Conservation (phyloP, 2,329 filamentous ascomycete species). For the Colletotrichum paranaense region DNA sequence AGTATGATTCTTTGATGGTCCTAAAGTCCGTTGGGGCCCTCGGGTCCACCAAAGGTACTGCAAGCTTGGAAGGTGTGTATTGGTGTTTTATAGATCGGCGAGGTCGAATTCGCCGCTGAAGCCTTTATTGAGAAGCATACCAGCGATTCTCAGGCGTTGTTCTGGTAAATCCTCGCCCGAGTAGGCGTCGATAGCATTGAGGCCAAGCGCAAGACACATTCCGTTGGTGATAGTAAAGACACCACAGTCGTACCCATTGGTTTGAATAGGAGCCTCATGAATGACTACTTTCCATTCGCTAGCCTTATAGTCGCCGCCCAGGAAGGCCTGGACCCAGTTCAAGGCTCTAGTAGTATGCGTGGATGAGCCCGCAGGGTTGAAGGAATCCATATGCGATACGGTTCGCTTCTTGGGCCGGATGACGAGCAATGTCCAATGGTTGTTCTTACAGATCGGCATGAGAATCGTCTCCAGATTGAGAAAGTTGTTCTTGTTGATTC, state of each 20-base stretch:
- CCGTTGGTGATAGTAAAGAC: constrained; percentile 81
- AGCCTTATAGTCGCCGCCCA: constrained; percentile 63
- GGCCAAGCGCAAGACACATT: constrained; percentile 67
- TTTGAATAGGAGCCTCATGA: constrained; percentile 66
- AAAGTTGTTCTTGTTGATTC: constrained; percentile 70
- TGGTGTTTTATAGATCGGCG: constrained; percentile 44
- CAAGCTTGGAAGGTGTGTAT: neutral
- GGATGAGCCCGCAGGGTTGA: constrained; percentile 56
- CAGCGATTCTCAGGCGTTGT: constrained; percentile 72
- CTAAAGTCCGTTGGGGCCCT: no score
- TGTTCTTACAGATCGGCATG: constrained; percentile 72
- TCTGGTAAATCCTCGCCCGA: constrained; percentile 64
- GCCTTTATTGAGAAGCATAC: constrained; percentile 74
- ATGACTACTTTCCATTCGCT: constrained; percentile 69
- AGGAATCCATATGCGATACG: constrained; percentile 77
- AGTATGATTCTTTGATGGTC: neutral
- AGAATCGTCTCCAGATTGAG: constrained; percentile 75
- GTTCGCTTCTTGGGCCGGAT: constrained; percentile 70
- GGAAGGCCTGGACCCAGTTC: constrained; percentile 67
- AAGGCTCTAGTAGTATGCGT: constrained; percentile 55
- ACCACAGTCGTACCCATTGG: constrained; percentile 80
- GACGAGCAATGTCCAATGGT: constrained; percentile 79
- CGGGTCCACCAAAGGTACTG: neutral
- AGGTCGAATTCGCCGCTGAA: constrained; percentile 71
- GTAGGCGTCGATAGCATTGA: constrained; percentile 64